These are phyloP conservation scores for Teratosphaeria nubilosa DNA, from an alignment of 2,329 filamentous ascomycete species.

Conservation along the genomic window DNA sequence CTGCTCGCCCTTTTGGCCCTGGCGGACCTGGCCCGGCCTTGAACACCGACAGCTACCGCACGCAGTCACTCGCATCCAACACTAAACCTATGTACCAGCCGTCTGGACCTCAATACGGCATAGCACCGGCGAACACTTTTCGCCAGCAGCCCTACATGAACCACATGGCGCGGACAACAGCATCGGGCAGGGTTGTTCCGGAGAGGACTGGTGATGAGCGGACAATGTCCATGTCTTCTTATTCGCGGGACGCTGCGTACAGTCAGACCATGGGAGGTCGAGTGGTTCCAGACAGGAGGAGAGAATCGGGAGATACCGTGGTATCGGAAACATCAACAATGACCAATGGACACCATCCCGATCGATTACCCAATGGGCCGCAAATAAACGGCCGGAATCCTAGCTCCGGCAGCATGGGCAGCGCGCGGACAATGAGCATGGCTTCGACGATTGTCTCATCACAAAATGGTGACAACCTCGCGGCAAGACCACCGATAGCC, in stretches of 20 bases:
- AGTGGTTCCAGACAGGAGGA: slow-evolving; percentile 68
- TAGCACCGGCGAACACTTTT: slow-evolving; percentile 61
- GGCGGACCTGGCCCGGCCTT: slow-evolving; percentile 47
- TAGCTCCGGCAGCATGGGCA: slow-evolving; percentile 24
- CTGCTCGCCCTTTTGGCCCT: slow-evolving; percentile 18
- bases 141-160: slow-evolving; percentile 66
- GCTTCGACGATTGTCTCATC: slow-evolving; percentile 64
- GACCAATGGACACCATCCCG: slow-evolving; percentile 22
- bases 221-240: slow-evolving; percentile 90
- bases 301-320: slow-evolving; percentile 39
- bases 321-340: slow-evolving; percentile 13
- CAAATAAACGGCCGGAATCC: slow-evolving; percentile 13
- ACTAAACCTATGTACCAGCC: slow-evolving; percentile 64
- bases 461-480: background rate
- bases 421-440: slow-evolving; percentile 78
- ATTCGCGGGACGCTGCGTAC: slow-evolving; percentile 66
- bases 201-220: slow-evolving; percentile 77
- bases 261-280: slow-evolving; percentile 85
- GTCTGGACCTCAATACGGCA: slow-evolving; percentile 47
- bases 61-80: slow-evolving; percentile 78
- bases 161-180: slow-evolving; percentile 67
- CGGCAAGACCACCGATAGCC: slow-evolving; percentile 1
- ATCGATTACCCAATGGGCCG: slow-evolving; percentile 14
- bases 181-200: slow-evolving; percentile 82
- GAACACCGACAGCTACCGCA: slow-evolving; percentile 77